These are phyloP conservation scores for Boletus vermiculosoides DNA, from an alignment of 768 basidiomycete genomes.

Conservation along the genomic window DNA sequence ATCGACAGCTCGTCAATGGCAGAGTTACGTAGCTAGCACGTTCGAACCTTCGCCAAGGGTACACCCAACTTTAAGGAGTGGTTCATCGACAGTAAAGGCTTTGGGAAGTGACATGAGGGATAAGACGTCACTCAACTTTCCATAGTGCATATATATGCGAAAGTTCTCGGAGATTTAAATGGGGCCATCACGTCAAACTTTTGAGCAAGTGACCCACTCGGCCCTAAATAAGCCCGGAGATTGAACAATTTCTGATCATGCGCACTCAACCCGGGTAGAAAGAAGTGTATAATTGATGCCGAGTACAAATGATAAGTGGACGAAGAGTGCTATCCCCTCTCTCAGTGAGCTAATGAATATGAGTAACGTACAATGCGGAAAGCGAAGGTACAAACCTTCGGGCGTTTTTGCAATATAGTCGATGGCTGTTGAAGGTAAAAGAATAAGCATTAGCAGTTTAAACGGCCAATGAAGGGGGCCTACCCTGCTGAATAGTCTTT, in stretches of 20 bases:
- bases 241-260: neutral
- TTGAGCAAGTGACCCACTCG: constrained; percentile 8
- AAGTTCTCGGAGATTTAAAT: constrained; percentile 4
- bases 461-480: constrained; percentile 19
- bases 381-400: constrained; percentile 55
- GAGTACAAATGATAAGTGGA: constrained; percentile 17
- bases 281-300: constrained; percentile 18
- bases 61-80: constrained; percentile 54
- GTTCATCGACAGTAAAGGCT: constrained; percentile 31
- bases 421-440: constrained; percentile 57
- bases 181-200: constrained; percentile 4
- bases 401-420: constrained; percentile 94
- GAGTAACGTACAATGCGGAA: constrained; percentile 15
- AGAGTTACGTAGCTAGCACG: neutral
- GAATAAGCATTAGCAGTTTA: neutral
- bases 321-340: constrained; percentile 8
- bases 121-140: neutral
- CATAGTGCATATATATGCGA: constrained; percentile 10
- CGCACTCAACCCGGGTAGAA: neutral
- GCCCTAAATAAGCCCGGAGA: neutral
- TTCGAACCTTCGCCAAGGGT: constrained; percentile 60
- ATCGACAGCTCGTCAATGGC: neutral
- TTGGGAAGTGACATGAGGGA: constrained; percentile 10
- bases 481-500: constrained; percentile 88
- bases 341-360: constrained; percentile 46